Percentiles rank a stretch among this genome's conserved stretches.
phyloP scores from a whole-genome alignment of 192 early-diverging fungal species.

The Gaertneriomyces sp. region DNA sequence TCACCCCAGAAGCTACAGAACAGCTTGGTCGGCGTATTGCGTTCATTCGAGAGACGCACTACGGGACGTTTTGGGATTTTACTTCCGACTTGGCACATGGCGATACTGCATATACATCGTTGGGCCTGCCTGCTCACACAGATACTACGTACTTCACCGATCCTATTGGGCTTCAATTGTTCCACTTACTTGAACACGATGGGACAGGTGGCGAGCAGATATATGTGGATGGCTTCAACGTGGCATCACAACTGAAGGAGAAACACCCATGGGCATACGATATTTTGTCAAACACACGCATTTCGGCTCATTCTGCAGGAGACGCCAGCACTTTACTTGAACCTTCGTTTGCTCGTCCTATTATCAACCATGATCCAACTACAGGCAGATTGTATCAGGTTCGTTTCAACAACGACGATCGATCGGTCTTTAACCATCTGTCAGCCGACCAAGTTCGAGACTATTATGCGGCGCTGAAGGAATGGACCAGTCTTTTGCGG shows the following conservation, averaged over 20 bases:
- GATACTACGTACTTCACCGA: conserved; percentile 88
- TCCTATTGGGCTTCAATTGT: conserved; percentile 75
- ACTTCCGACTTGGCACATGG: conserved; percentile 71
- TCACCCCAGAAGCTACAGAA: conserved; percentile 60
- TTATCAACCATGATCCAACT: conserved; percentile 55
- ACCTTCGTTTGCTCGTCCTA: conserved; percentile 54
- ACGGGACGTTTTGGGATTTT: conserved; percentile 76
- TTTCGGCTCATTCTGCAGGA: conserved; percentile 73
- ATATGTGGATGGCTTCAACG: conserved; percentile 76
- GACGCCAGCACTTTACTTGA: conserved; percentile 62
- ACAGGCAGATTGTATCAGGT: conserved; percentile 54
- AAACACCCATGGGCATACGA: conserved; percentile 56
- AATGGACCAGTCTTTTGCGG: conserved; percentile 62
- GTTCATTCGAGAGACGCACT: conserved; percentile 77
- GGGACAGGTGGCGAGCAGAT: conserved; percentile 72
- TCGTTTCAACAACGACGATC: conserved; percentile 82
- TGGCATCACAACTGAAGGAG: conserved; percentile 59
- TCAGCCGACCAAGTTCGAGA: conserved; percentile 34
- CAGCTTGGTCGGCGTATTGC: conserved; percentile 59
- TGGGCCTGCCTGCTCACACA: conserved; percentile 73
- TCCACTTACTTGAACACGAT: conserved; percentile 68
- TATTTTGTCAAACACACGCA: conserved; percentile 50
- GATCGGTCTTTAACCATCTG: conserved; percentile 55
- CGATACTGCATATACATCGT: conserved; percentile 77
- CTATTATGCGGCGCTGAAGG: conserved; percentile 69